Conservation (phyloP, 176 grass and related monocot genomes). For the Thinopyrum elongatum region DNA sequence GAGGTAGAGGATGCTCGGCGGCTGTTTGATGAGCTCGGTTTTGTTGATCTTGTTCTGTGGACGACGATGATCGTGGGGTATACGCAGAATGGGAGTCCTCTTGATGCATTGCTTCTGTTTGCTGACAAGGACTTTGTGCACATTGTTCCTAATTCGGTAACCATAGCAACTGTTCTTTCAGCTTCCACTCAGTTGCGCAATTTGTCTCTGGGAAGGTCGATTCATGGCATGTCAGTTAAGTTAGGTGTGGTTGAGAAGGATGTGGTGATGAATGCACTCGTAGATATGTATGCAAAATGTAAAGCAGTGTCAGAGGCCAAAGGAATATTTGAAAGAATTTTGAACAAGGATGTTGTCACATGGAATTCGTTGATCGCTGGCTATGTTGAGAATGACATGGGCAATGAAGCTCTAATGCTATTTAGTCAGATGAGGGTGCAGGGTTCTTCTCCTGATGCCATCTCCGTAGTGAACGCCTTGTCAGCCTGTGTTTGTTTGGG, state of each 20-base stretch:
- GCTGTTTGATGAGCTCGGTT: slow-evolving; percentile 38
- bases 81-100: slow-evolving; percentile 47
- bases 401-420: slow-evolving; percentile 38
- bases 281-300: slow-evolving; percentile 72
- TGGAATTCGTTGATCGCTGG: slow-evolving; percentile 71
- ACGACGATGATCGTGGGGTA: slow-evolving; percentile 74
- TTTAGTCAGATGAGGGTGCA: slow-evolving; percentile 55
- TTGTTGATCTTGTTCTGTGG: slow-evolving; percentile 53
- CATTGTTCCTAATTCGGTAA: slow-evolving; percentile 58
- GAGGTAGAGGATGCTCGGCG: slow-evolving; percentile 35
- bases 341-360: slow-evolving; percentile 53
- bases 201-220: slow-evolving; percentile 41
- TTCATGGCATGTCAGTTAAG: slow-evolving; percentile 53
- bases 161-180: slow-evolving; percentile 51
- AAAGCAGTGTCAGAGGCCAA: slow-evolving; percentile 41
- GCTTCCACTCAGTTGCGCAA: slow-evolving; percentile 45
- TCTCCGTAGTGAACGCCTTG: slow-evolving; percentile 55
- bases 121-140: slow-evolving; percentile 13
- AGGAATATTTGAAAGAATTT: slow-evolving; percentile 33
- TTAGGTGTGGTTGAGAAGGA: slow-evolving; percentile 27
- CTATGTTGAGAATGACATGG: slow-evolving; percentile 56
- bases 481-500: slow-evolving; percentile 53
- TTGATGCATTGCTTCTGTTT: slow-evolving; percentile 56
- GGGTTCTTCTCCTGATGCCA: slow-evolving; percentile 49
- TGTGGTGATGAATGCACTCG: slow-evolving; percentile 52